phyloP scores from a whole-genome alignment of 441 rosid genomes.

The Croton setiger region DNA sequence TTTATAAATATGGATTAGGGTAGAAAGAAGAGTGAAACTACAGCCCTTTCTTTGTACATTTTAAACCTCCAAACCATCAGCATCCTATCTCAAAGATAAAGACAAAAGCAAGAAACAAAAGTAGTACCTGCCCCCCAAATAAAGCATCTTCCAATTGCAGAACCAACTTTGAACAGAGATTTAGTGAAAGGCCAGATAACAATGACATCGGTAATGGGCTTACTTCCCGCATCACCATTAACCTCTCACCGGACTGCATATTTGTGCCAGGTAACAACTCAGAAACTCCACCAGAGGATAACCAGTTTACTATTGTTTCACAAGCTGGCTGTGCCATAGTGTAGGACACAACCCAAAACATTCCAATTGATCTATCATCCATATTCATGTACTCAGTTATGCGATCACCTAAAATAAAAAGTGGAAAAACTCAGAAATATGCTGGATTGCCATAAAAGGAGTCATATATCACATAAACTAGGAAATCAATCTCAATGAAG shows the following conservation, averaged over 20 bases:
- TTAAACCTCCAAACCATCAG: not conserved
- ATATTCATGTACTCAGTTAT: slow-evolving; percentile 93
- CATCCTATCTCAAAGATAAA: not conserved
- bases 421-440: slow-evolving; percentile 13
- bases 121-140: slow-evolving; percentile 79
- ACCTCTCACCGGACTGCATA: slow-evolving; percentile 70
- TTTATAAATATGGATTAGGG: too few relatives aligned
- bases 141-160: slow-evolving; percentile 82
- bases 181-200: slow-evolving; percentile 89
- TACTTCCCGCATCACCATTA: slow-evolving; percentile 88
- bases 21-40: too few relatives aligned
- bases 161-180: slow-evolving; percentile 76
- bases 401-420: slow-evolving; percentile 64
- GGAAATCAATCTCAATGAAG: not conserved
- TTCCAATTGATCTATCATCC: slow-evolving; percentile 96
- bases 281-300: slow-evolving; percentile 71
- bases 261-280: slow-evolving; percentile 63
- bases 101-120: slow-evolving; percentile 16
- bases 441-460: not conserved
- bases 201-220: slow-evolving; percentile 91
- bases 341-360: slow-evolving; percentile 99
- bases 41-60: too few relatives aligned
- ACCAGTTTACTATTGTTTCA: slow-evolving; percentile 81
- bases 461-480: not conserved
- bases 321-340: slow-evolving; percentile 97